phyloP scores from a whole-genome alignment of 768 basidiomycete genomes.

The Lactarius deliciosus region DNA sequence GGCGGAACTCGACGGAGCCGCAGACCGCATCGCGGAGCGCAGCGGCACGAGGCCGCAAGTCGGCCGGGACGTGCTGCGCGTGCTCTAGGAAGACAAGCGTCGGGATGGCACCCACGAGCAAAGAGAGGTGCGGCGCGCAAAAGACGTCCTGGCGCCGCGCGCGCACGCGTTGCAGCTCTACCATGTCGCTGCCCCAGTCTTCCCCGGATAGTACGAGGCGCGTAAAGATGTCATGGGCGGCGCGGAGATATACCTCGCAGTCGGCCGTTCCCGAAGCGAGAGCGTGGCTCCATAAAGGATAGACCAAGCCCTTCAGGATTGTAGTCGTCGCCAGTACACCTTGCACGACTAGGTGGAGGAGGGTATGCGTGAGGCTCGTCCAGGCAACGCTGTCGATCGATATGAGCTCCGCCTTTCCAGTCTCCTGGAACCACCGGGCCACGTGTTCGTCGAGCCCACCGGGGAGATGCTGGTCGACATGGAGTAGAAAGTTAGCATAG shows the following conservation, averaged over 20 bases:
- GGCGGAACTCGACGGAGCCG: constrained; percentile 64
- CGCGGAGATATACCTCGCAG: constrained; percentile 53
- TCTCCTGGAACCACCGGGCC: constrained; percentile 67
- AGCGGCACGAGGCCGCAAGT: constrained; percentile 49
- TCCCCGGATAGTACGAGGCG: constrained; percentile 58
- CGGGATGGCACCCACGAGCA: constrained; percentile 63
- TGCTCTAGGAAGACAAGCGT: constrained; percentile 70
- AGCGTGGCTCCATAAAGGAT: constrained; percentile 71
- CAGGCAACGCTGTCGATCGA: constrained; percentile 62
- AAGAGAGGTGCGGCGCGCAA: constrained; percentile 60
- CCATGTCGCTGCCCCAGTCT: constrained; percentile 47
- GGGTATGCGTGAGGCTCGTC: constrained; percentile 60
- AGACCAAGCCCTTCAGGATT: constrained; percentile 70
- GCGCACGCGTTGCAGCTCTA: constrained; percentile 66
- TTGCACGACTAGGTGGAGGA: constrained; percentile 62
- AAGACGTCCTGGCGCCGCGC: constrained; percentile 71
- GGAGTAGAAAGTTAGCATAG: constrained; percentile 69
- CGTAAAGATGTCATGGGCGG: constrained; percentile 63
- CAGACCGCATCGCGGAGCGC: constrained; percentile 60
- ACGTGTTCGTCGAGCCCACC: constrained; percentile 69
- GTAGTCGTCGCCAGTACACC: constrained; percentile 73
- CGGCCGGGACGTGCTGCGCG: constrained; percentile 50
- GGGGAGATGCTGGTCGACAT: constrained; percentile 77
- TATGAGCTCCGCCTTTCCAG: constrained; percentile 61
- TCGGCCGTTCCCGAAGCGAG: constrained; percentile 41